These are phyloP conservation scores for Lophiostoma macrostomum DNA, from an alignment of 495 filamentous ascomycete genomes.

Conservation along the genomic window DNA sequence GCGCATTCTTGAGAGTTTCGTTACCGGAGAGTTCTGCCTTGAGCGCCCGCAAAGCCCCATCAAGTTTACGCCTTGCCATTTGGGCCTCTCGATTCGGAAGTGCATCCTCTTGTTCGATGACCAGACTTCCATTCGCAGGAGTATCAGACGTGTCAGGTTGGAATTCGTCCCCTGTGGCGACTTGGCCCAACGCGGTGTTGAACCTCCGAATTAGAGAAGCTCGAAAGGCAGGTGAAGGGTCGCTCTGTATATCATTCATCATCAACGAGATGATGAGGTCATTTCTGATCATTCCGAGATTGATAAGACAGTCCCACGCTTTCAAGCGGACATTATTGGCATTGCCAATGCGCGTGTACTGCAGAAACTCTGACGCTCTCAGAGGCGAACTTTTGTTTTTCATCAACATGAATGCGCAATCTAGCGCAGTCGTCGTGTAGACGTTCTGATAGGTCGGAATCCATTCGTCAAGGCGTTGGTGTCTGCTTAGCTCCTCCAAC, in stretches of 20 bases:
- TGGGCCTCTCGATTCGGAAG: conserved; percentile 65
- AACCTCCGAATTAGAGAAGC: conserved; percentile 64
- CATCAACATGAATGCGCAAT: conserved; percentile 72
- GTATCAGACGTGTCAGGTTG: conserved; percentile 30
- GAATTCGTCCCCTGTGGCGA: conserved; percentile 69
- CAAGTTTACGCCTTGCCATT: conserved; percentile 69
- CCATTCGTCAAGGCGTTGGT: conserved; percentile 92
- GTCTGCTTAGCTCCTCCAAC: conserved; percentile 82
- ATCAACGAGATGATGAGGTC: conserved; percentile 65
- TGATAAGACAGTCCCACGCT: conserved; percentile 76
- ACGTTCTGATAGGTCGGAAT: conserved; percentile 87
- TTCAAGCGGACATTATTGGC: conserved; percentile 75
- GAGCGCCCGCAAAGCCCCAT: conserved; percentile 70
- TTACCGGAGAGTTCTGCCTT: conserved; percentile 67
- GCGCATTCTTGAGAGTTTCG: conserved; percentile 57
- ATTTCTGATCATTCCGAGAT: conserved; percentile 67
- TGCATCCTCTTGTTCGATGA: conserved; percentile 71
- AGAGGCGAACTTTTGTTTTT: conserved; percentile 63
- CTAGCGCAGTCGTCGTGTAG: conserved; percentile 75
- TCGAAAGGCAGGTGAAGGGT: conserved; percentile 79
- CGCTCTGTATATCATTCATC: conserved; percentile 66
- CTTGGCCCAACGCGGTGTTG: conserved; percentile 66
- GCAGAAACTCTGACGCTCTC: conserved; percentile 66
- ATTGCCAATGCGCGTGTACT: conserved; percentile 75
- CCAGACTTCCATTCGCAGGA: conserved; percentile 57